Evolutionary conservation across 2,329 filamentous ascomycete genomes (phyloP).

Genomic region (Diaporthe citri): DNA sequence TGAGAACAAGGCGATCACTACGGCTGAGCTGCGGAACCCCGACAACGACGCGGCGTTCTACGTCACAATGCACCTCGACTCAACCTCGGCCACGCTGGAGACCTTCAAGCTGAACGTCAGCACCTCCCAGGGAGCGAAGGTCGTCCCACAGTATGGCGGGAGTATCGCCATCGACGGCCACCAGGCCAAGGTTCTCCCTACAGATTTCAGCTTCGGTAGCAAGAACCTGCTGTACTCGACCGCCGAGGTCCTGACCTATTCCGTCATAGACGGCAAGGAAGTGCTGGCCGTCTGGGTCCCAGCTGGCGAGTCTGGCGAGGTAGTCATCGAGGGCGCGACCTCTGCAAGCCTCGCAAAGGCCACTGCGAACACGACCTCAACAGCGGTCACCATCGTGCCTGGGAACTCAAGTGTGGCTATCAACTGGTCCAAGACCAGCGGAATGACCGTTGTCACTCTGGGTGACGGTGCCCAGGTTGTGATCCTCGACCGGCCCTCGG

Average conservation of each 20-base stretch:
- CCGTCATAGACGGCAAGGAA: conserved; percentile 60
- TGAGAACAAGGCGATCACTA: conserved; percentile 63
- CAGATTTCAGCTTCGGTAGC: conserved; percentile 68
- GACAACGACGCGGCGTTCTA: conserved; percentile 71
- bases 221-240: conserved; percentile 67
- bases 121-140: conserved; percentile 67
- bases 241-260: conserved; percentile 66
- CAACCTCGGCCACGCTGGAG: conserved; percentile 63
- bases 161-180: conserved; percentile 69
- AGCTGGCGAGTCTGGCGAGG: conserved; percentile 66
- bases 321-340: conserved; percentile 58
- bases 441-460: conserved; percentile 60
- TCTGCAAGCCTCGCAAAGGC: conserved; percentile 49
- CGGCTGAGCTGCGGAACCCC: conserved; percentile 70
- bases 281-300: conserved; percentile 67
- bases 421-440: conserved; percentile 62
- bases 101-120: conserved; percentile 67
- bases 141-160: conserved; percentile 63
- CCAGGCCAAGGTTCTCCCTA: conserved; percentile 72
- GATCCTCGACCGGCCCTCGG: conserved; percentile 65
- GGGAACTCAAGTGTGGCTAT: conserved; percentile 57
- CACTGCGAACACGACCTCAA: conserved; percentile 54
- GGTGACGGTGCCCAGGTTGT: conserved; percentile 62
- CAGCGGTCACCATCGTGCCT: conserved; percentile 56
- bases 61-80: conserved; percentile 66